Base-by-base conservation (phyloP, 768 basidiomycete species). In the Kwoniella mangroviensis region DNA sequence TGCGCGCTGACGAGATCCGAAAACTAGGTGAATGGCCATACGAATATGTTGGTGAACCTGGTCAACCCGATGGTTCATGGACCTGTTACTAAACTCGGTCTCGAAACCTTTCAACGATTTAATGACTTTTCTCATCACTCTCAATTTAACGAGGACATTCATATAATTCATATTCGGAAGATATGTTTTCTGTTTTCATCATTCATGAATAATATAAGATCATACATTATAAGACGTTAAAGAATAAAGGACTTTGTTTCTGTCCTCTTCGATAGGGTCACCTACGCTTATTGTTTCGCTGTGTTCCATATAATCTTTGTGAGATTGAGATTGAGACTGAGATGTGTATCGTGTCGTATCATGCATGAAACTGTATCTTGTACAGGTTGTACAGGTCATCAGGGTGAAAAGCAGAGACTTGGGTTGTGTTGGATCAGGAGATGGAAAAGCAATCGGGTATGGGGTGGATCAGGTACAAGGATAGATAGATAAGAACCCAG, bases 21-120 rank as follows among this genome's bases (percentile, higher is more conserved):
- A 15, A 19, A 42, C 34, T 51, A 69, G 79, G 75, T 15, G 75
- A 79, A 68, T 83, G 76, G 79, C 82, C 82, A 22, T 83, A 83
- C 75, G 66, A 75, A 54, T 81, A 68, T 26, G 70, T 82, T 55
- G 71, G 77, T 12, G 60, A 77, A 68, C 79, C 79, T 10, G 76
- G 75, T 28, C 67, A 68, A 34, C 79, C 76, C 10, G 77, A 82
- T 55, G 74, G 66, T 4, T 71, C 78, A 40, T 82, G 81, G 81
- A 57, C 49, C n/a, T 82, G 81, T 61, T 80, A 77, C 41, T 60
- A 60, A 40, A 17, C 24, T 19, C 3, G 24, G 5, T 57, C 40
- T 13, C 17, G 56, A 22, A 13, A 26, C 56, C 34, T 10, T 26
- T 57, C 12, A 57, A 57, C 56, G 56, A 57, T 26, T 7, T 57